A percentile compares a stretch with the other conserved stretches of the same genome.
Conservation (phyloP, 257 asterid genomes). For the Agastache rugosa region DNA sequence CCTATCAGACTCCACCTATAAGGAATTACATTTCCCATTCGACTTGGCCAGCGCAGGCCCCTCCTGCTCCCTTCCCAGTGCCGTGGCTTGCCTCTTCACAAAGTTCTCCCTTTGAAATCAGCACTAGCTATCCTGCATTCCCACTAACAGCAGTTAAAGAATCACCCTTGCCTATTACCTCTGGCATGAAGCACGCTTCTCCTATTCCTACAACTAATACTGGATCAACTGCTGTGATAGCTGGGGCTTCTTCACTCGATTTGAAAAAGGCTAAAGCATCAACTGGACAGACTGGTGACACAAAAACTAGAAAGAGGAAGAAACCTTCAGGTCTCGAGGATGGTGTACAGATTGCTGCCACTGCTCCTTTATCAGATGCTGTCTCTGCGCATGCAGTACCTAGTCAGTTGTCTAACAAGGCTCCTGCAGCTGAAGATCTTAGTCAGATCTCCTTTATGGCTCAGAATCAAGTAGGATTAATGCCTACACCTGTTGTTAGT, state of each 20-base stretch:
- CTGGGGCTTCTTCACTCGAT: slow-evolving; percentile 56
- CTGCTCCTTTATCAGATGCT: slow-evolving; percentile 50
- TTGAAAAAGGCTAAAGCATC: slow-evolving; percentile 52
- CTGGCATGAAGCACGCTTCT: slow-evolving; percentile 47
- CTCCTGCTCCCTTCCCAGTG: slow-evolving; percentile 66
- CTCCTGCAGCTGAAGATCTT: slow-evolving; percentile 52
- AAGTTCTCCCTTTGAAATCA: slow-evolving; percentile 63
- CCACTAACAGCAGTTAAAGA: slow-evolving; percentile 60
- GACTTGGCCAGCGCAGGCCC: slow-evolving; percentile 67
- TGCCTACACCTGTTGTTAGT: slow-evolving; percentile 47
- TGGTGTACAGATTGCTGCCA: slow-evolving; percentile 50
- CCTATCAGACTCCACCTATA: slow-evolving; percentile 71
- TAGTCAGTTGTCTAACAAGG: slow-evolving; percentile 46
- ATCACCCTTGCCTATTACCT: slow-evolving; percentile 49
- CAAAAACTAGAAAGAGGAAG: slow-evolving; percentile 81
- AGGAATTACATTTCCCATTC: slow-evolving; percentile 60
- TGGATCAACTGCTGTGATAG: slow-evolving; percentile 46
- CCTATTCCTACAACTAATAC: slow-evolving; percentile 48
- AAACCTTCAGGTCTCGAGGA: slow-evolving; percentile 61
- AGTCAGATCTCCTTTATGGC: slow-evolving; percentile 52
- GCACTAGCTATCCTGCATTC: slow-evolving; percentile 58
- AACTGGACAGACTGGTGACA: slow-evolving; percentile 51
- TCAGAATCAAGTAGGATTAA: slow-evolving; percentile 49
- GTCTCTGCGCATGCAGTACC: slow-evolving; percentile 47
- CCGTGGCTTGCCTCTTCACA: slow-evolving; percentile 86